Percentiles rank a stretch among this genome's conserved stretches.
phyloP scores from a whole-genome alignment of 805 yeast species.

The Myxozyma neotropica region DNA sequence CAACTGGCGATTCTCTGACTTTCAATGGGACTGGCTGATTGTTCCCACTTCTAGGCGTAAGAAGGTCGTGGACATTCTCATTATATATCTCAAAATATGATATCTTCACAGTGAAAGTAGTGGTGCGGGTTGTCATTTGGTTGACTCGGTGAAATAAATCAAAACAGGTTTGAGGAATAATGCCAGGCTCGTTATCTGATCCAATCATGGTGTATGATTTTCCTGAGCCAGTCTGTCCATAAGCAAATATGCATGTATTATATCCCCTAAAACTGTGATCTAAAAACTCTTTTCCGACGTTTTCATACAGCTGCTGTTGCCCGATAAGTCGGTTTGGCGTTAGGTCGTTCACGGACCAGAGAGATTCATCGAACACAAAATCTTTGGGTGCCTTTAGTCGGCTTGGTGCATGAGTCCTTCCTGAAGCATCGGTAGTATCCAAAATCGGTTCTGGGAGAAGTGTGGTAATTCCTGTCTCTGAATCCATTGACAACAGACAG shows the following conservation, averaged over 20 bases:
- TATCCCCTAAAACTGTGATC: constrained; percentile 59
- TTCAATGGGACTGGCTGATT: constrained; percentile 21
- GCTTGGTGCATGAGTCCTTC: constrained; percentile 25
- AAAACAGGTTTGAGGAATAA: constrained; percentile 58
- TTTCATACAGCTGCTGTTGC: constrained; percentile 51
- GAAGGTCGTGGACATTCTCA: constrained; percentile 65
- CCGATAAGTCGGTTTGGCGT: constrained; percentile 44
- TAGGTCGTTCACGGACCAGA: constrained; percentile 50
- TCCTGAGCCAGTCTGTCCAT: constrained; percentile 45
- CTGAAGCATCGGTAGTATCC: neutral
- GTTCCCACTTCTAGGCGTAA: constrained; percentile 39
- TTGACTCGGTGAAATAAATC: constrained; percentile 51
- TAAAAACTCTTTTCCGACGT: constrained; percentile 55
- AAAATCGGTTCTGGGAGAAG: constrained; percentile 14
- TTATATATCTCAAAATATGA: constrained; percentile 71
- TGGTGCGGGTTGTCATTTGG: constrained; percentile 42
- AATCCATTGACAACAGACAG: constrained; percentile 26
- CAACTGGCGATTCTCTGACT: constrained; percentile 62
- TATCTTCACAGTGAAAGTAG: constrained; percentile 44
- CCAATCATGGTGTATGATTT: constrained; percentile 56
- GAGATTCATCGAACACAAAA: constrained; percentile 52
- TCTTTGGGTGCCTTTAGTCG: constrained; percentile 36
- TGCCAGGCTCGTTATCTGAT: constrained; percentile 51
- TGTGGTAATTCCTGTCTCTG: constrained; percentile 17
- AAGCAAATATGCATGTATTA: constrained; percentile 62